These are phyloP conservation scores for Rheum nobile DNA, from an alignment of 148 eudicot species.

Conservation along the genomic window DNA sequence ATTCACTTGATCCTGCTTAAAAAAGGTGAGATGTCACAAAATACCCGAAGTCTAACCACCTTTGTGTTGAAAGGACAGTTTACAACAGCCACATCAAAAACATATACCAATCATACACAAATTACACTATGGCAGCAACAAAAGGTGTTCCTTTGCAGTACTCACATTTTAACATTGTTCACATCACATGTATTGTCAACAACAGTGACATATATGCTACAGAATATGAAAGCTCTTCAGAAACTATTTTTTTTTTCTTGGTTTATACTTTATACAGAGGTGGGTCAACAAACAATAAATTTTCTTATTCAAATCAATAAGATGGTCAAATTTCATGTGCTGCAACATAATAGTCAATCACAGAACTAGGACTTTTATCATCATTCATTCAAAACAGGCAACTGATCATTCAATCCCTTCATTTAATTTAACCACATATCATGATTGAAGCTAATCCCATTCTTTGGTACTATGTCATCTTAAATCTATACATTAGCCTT, in stretches of 20 bases:
- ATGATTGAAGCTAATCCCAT: not conserved
- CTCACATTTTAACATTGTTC: not conserved
- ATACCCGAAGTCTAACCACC: too few relatives aligned
- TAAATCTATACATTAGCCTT: not conserved
- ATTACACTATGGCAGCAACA: not conserved
- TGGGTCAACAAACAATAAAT: not conserved
- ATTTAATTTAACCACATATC: not conserved
- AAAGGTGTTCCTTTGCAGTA: not conserved
- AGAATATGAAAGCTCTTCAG: not conserved
- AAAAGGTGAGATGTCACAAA: not conserved
- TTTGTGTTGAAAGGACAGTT: too few relatives aligned
- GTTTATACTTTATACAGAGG: not conserved
- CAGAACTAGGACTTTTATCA: not conserved
- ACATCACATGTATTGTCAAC: not conserved
- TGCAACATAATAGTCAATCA: not conserved
- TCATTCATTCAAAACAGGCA: not conserved
- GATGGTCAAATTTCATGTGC: not conserved
- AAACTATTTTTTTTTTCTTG: too few relatives aligned
- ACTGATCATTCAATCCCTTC: not conserved
- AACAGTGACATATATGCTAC: not conserved
- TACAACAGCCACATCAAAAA: too few relatives aligned
- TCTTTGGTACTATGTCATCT: not conserved
- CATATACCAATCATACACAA: not conserved
- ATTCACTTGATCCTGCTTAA: slow-evolving; percentile 8
- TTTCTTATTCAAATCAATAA: not conserved